Percentiles rank a stretch among this genome's conserved stretches.
These are phyloP conservation scores for Iris pallida DNA, from an alignment of 116 monocot genomes.

Conservation along the genomic window DNA sequence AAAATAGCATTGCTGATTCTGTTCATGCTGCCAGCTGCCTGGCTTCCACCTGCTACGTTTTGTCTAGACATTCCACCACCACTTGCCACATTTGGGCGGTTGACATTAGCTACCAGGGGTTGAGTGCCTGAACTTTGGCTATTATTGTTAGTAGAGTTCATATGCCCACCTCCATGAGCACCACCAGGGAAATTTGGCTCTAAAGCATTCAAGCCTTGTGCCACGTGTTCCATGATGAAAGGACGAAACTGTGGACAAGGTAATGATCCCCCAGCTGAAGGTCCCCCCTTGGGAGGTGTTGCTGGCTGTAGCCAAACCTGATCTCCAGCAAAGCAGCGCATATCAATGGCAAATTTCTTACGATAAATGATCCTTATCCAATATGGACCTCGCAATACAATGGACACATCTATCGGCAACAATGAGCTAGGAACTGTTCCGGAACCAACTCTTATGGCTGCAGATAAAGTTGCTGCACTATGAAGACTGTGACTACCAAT, in stretches of 20 bases:
- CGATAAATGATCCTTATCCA: constrained; percentile 98
- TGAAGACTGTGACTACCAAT: constrained; percentile 58
- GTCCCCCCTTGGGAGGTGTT: constrained; percentile 93
- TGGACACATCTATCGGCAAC: constrained; percentile 93
- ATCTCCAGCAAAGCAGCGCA: constrained; percentile 99
- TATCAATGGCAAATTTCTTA: constrained; percentile 94
- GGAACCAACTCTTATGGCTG: constrained; percentile 80
- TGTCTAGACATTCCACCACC: constrained; percentile 43
- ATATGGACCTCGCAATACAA: constrained; percentile 91
- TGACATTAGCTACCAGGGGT: constrained; percentile 30
- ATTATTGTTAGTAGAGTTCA: constrained; percentile 26
- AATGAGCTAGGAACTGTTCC: constrained; percentile 97
- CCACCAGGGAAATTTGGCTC: constrained; percentile 62
- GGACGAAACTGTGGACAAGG: constrained; percentile 98
- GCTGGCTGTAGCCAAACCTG: constrained; percentile 99
- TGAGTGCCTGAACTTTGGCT: constrained; percentile 22
- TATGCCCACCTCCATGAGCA: constrained; percentile 34
- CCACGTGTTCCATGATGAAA: constrained; percentile 99
- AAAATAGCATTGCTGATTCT: constrained; percentile 53
- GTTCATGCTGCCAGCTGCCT: constrained; percentile 50
- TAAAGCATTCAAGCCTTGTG: constrained; percentile 91
- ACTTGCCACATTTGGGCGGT: constrained; percentile 28
- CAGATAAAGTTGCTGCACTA: constrained; percentile 58
- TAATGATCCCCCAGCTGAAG: constrained; percentile 79
- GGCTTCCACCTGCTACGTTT: constrained; percentile 35